phyloP scores from a whole-genome alignment of 768 basidiomycete genomes.

The Agrocybe chaxingu region DNA sequence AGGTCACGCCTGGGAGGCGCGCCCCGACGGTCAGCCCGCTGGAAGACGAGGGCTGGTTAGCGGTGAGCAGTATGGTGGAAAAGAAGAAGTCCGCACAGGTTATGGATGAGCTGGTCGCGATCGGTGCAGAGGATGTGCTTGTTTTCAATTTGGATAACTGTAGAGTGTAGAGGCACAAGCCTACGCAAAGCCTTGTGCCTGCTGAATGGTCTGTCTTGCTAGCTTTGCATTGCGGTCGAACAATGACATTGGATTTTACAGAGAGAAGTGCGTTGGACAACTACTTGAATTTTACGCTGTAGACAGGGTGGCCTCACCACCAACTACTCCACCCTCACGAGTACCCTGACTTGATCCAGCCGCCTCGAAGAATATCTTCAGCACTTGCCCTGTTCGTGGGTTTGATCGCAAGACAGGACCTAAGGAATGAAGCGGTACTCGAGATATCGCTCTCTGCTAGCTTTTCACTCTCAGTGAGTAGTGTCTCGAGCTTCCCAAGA shows the following conservation, averaged over 20 bases:
- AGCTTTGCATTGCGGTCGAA: neutral
- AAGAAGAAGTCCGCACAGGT: conserved; percentile 73
- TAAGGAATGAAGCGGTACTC: conserved; percentile 4
- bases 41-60: conserved; percentile 86
- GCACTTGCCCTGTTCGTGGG: conserved; percentile 2
- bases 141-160: conserved; percentile 92
- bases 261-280: too few relatives aligned
- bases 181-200: neutral
- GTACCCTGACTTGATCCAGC: conserved; percentile 8
- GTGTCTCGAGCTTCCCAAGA: conserved; percentile 5
- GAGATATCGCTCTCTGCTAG: conserved; percentile 5
- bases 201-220: neutral
- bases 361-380: conserved; percentile 2
- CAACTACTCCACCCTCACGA: conserved; percentile 7
- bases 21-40: conserved; percentile 86
- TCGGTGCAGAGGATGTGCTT: conserved; percentile 89
- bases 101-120: conserved; percentile 83
- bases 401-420: conserved; percentile 9
- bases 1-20: conserved; percentile 83
- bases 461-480: conserved; percentile 9
- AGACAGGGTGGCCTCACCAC: too few relatives aligned
- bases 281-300: too few relatives aligned
- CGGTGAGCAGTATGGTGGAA: conserved; percentile 90
- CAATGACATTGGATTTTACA: too few relatives aligned
- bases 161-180: conserved; percentile 56